Evolutionary conservation across 257 asterid species (phyloP), one percentile per base, ranked within the genome.

Genomic region (Solanum appendiculatum): DNA sequence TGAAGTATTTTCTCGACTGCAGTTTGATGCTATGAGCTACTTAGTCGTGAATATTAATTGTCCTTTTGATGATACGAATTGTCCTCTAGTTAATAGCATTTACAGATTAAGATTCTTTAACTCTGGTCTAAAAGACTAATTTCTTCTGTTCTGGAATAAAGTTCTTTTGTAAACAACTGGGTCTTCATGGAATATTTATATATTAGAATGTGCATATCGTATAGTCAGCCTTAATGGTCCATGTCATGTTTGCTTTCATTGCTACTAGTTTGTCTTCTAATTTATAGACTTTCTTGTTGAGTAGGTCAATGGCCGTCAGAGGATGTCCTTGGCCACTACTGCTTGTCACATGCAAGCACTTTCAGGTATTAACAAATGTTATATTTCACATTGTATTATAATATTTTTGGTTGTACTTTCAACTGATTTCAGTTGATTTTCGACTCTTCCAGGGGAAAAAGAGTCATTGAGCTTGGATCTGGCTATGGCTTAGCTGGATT

Each of bases 251-350:
- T 73, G 51, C 20, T 73, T 36, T 73, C 18, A 3, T 37, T 73
- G 31, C 51, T 34, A 9, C 33, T 21, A n/a, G 54, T 74, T 37
- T 34, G 1, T 20, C 29, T 73, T 37, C 20, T 75, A 39, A 39
- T n/a, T 75, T 3, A 37, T 75, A 13, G 6, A 29, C 70, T 78
- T 89, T 86, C 56, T 77, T 89, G 63, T 88, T 88, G 86, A 89
- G 84, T 93, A 96, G 99, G 99, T 93, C 98, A 92, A 88, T 95
- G 98, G 98, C 99, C 99, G n/a, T 93, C 98, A 18, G 99, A 96
- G 91, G 98, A 96, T 72, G 95, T 95, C 74, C 97, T 96, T 75
- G 98, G 98, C 85, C 94, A 93, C 84, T 95, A 94, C 91, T 94
- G 95, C 93, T 85, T 92, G 91, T 90, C 91, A 85, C 94, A 87